These are phyloP conservation scores for Cercospora sp. DNA, from an alignment of 2,329 filamentous ascomycete species.

Conservation along the genomic window DNA sequence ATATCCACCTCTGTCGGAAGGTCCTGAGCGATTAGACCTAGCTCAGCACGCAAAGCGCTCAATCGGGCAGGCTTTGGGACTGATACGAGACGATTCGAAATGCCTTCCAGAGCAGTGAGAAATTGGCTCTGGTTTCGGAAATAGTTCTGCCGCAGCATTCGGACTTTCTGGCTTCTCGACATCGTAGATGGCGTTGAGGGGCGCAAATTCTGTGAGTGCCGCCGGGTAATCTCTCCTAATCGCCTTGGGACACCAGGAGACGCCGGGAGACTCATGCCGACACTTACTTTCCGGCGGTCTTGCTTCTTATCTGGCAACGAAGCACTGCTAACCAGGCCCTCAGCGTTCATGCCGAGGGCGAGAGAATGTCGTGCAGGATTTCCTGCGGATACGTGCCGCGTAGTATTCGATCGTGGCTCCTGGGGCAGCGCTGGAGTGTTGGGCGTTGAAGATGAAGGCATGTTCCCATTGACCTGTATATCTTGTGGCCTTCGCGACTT, in stretches of 20 bases:
- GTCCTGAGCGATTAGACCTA: constrained; percentile 78
- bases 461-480: constrained; percentile 29
- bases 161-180: constrained; percentile 66
- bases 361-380: constrained; percentile 35
- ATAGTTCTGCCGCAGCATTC: constrained; percentile 75
- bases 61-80: constrained; percentile 79
- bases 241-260: constrained; percentile 45
- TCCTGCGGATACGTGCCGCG: constrained; percentile 9
- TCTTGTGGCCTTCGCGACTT: constrained; percentile 40
- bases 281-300: constrained; percentile 28
- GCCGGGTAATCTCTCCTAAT: constrained; percentile 40
- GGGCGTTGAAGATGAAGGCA: constrained; percentile 20
- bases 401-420: not conserved
- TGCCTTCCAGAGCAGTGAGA: constrained; percentile 75
- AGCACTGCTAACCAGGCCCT: constrained; percentile 37
- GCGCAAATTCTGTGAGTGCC: constrained; percentile 61
- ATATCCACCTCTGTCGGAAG: constrained; percentile 82
- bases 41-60: constrained; percentile 76
- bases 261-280: constrained; percentile 31
- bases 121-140: constrained; percentile 81
- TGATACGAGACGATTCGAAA: constrained; percentile 78
- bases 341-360: constrained; percentile 33
- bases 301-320: constrained; percentile 35
- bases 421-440: constrained; percentile 21
- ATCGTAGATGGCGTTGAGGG: constrained; percentile 62